Percentiles rank a stretch among this genome's conserved stretches.
Conservation (phyloP, 495 filamentous ascomycete species). For the Tetracladium setigerum region DNA sequence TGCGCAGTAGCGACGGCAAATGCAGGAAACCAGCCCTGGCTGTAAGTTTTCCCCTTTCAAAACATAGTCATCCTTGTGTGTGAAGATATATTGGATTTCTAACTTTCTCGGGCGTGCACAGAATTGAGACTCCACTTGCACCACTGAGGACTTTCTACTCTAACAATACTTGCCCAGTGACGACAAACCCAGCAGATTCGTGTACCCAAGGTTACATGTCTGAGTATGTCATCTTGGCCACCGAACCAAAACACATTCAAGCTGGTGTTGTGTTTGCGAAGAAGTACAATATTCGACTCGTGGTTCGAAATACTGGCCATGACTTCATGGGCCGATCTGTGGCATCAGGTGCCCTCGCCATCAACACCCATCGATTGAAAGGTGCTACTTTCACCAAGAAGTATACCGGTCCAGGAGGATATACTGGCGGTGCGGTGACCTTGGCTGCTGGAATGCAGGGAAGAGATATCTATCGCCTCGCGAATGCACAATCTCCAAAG, state of each 20-base stretch:
- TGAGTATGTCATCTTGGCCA: neutral
- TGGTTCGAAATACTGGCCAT: constrained; percentile 37
- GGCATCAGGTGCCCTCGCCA: constrained; percentile 37
- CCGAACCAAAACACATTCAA: neutral
- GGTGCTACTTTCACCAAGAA: constrained; percentile 22
- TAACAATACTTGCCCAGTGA: neutral
- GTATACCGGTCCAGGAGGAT: constrained; percentile 25
- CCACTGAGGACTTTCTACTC: neutral
- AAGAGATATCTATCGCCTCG: constrained; percentile 36
- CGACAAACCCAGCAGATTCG: neutral
- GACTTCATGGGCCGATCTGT: constrained; percentile 40
- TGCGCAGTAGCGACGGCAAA: neutral
- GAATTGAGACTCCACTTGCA: neutral
- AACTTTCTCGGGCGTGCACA: too few species aligned
- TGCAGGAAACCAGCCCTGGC: neutral
- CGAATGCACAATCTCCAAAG: constrained; percentile 33
- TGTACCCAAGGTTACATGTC: neutral
- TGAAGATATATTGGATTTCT: too few species aligned
- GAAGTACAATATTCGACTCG: constrained; percentile 29
- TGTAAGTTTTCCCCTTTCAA: neutral
- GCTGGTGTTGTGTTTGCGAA: constrained; percentile 30
- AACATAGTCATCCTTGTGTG: neutral
- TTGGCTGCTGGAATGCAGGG: constrained; percentile 52
- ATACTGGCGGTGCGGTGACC: constrained; percentile 26
- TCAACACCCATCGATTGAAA: constrained; percentile 45